These are phyloP conservation scores for Daldinia concentrica DNA, from an alignment of 495 filamentous ascomycete species.

Conservation along the genomic window DNA sequence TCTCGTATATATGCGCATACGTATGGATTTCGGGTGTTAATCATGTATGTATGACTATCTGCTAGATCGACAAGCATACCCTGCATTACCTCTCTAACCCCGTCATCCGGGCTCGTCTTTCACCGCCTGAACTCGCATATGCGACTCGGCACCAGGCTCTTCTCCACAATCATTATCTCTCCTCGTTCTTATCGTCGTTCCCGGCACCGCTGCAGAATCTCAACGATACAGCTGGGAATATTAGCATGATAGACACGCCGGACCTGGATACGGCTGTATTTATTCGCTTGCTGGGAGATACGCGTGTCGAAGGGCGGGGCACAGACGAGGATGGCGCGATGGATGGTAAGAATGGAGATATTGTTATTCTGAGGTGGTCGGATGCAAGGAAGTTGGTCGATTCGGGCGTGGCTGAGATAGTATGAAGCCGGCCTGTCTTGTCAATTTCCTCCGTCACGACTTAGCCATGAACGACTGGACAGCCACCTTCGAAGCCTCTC, in stretches of 20 bases:
- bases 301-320: conserved; percentile 63
- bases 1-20: background rate
- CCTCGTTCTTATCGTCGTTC: conserved; percentile 83
- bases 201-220: conserved; percentile 77
- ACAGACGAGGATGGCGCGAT: conserved; percentile 66
- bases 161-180: conserved; percentile 80
- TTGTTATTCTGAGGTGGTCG: conserved; percentile 88
- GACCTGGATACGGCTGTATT: conserved; percentile 86
- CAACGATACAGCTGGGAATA: conserved; percentile 88
- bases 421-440: conserved; percentile 58
- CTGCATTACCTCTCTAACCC: conserved; percentile 67
- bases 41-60: background rate
- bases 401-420: conserved; percentile 81
- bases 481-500: background rate
- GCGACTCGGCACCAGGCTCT: conserved; percentile 82
- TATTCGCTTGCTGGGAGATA: conserved; percentile 73
- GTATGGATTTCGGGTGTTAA: conserved; percentile 7
- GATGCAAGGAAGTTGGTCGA: conserved; percentile 76
- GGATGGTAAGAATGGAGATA: conserved; percentile 79
- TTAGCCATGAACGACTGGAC: background rate
- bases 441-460: background rate
- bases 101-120: conserved; percentile 64
- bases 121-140: conserved; percentile 77
- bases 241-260: conserved; percentile 90
- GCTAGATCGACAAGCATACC: conserved; percentile 73